Base-by-base conservation (phyloP, 75 land plant species). In the Selaginella moellendorffii region DNA sequence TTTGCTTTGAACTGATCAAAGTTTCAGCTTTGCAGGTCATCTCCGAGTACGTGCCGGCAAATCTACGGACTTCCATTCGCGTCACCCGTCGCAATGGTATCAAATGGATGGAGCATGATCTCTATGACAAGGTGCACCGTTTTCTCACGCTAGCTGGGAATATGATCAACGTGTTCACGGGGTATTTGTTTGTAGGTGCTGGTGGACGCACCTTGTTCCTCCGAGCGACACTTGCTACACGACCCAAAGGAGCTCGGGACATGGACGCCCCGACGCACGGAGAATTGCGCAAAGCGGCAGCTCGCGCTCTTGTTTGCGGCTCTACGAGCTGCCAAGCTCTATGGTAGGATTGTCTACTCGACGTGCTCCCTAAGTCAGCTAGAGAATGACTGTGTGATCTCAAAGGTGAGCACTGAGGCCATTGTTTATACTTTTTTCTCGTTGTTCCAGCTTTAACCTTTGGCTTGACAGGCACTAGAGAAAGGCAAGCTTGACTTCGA, bases 141-240 rank as follows among this genome's bases (percentile, higher is more conserved):
- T n/a, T n/a, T n/a, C n/a, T n/a, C n/a, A n/a, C n/a, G n/a, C n/a
- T n/a, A n/a, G n/a, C n/a, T n/a, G n/a, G n/a, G n/a, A n/a, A n/a
- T n/a, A n/a, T n/a, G n/a, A n/a, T n/a, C n/a, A n/a, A n/a, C n/a
- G n/a, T n/a, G n/a, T n/a, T n/a, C n/a, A n/a, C n/a, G 14, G 26
- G 63, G 24, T 2, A 1, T 2, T 1, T 23, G 2, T 62, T 19
- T 58, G 9, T 14, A 62, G 63, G 63, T 62, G 26, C 27, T 62
- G 28, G 63, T 62, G 2, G 63, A 62, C 27, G 63, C 63, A 26
- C 63, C 63, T 24, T 62, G 63, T n/a, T n/a, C n/a, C n/a, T n/a
- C n/a, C n/a, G n/a, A n/a, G n/a, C n/a, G n/a, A n/a, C n/a, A n/a
- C n/a, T n/a, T n/a, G n/a, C n/a, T n/a, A n/a, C n/a, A n/a, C n/a